phyloP scores from a whole-genome alignment of 495 filamentous ascomycete genomes.

The Neurospora tetraspora region DNA sequence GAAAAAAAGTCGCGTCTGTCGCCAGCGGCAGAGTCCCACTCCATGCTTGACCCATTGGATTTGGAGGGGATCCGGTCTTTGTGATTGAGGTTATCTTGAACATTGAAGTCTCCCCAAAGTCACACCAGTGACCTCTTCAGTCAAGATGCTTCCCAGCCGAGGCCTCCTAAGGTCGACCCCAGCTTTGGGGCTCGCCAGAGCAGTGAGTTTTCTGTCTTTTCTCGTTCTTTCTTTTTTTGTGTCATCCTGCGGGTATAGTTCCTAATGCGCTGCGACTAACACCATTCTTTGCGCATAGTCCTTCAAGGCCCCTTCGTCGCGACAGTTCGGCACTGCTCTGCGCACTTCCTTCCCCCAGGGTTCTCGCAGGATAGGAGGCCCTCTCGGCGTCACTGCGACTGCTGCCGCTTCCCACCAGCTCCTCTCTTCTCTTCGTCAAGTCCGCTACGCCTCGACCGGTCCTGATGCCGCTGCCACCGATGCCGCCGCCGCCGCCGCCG shows the following conservation, averaged over 20 bases:
- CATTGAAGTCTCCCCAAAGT: not conserved
- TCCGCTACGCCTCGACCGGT: constrained; percentile 26
- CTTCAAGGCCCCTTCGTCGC: constrained; percentile 1
- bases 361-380: constrained; percentile 11
- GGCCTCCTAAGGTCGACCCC: constrained; percentile 35
- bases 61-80: not conserved
- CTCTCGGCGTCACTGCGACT: constrained; percentile 4
- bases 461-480: constrained; percentile 4
- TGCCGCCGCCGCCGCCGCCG: not conserved
- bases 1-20: not conserved
- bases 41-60: not conserved
- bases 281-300: not conserved
- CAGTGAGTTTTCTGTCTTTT: constrained; percentile 11
- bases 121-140: not conserved
- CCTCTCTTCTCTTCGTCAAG: constrained; percentile 9
- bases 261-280: not conserved
- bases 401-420: constrained; percentile 8
- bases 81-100: not conserved
- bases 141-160: constrained; percentile 45
- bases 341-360: constrained; percentile 5
- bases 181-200: constrained; percentile 28
- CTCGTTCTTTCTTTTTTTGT: not conserved
- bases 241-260: not conserved
- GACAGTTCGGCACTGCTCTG: constrained; percentile 23
- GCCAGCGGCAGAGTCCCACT: constrained; percentile 1